Evolutionary conservation across 2,329 filamentous ascomycete genomes (phyloP).

Genomic region (Fusarium euwallaceae): DNA sequence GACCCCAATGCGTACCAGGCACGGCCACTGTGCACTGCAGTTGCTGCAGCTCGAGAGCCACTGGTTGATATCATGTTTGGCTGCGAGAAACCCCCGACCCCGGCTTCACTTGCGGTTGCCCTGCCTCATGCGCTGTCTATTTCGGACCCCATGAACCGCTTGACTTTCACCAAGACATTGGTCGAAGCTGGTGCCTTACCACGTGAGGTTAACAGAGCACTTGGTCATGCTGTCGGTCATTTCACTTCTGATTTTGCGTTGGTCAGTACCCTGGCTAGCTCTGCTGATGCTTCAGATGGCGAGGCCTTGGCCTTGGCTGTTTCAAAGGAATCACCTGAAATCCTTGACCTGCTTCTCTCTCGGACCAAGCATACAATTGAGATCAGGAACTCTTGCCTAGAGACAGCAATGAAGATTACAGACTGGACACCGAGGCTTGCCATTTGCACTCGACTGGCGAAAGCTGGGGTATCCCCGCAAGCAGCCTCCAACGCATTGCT

Average conservation of each 20-base stretch:
- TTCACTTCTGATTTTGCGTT: slow-evolving; percentile 64
- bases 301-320: slow-evolving; percentile 62
- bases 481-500: slow-evolving; percentile 65
- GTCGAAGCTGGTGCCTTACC: slow-evolving; percentile 63
- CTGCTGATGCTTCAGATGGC: slow-evolving; percentile 65
- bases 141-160: slow-evolving; percentile 63
- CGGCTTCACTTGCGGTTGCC: slow-evolving; percentile 61
- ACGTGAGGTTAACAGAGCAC: slow-evolving; percentile 63
- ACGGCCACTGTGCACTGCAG: slow-evolving; percentile 64
- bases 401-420: slow-evolving; percentile 57
- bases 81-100: slow-evolving; percentile 52
- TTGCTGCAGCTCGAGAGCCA: slow-evolving; percentile 59
- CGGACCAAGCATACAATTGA: slow-evolving; percentile 52
- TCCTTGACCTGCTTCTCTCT: slow-evolving; percentile 61
- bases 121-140: slow-evolving; percentile 67
- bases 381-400: slow-evolving; percentile 57
- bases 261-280: slow-evolving; percentile 58
- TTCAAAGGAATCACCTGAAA: slow-evolving; percentile 59
- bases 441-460: slow-evolving; percentile 62
- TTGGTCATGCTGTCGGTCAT: slow-evolving; percentile 63
- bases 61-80: slow-evolving; percentile 65
- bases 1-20: slow-evolving; percentile 68
- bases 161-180: slow-evolving; percentile 64
- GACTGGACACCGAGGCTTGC: slow-evolving; percentile 56
- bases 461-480: slow-evolving; percentile 59